Conservation (phyloP, 2,329 filamentous ascomycete genomes). For the Claviceps cyperi region DNA sequence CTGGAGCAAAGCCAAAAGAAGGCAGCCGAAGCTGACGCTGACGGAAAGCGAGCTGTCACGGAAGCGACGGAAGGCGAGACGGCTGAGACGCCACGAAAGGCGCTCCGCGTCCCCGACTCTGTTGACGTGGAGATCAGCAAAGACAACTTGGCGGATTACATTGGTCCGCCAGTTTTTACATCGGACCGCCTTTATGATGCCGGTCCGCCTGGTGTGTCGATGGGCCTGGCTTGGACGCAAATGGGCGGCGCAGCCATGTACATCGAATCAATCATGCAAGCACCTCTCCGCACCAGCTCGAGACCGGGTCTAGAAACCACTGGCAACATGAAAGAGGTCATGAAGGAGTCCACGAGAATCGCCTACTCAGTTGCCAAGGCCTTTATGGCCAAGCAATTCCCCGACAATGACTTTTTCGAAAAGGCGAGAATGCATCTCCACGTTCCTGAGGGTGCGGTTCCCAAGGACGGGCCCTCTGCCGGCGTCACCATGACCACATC, state of each 20-base stretch:
- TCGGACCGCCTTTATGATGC: conserved; percentile 89
- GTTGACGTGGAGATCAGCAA: conserved; percentile 80
- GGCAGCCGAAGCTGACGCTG: conserved; percentile 37
- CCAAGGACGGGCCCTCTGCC: conserved; percentile 84
- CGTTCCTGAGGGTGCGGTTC: conserved; percentile 89
- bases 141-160: conserved; percentile 89
- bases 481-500: conserved; percentile 98
- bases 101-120: conserved; percentile 69
- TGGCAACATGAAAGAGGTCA: conserved; percentile 86
- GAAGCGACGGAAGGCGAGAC: conserved; percentile 23
- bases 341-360: conserved; percentile 94
- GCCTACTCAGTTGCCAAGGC: conserved; percentile 95
- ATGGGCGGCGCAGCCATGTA: conserved; percentile 95
- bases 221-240: conserved; percentile 96
- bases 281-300: conserved; percentile 57
- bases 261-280: conserved; percentile 90
- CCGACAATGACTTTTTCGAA: conserved; percentile 89
- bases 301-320: conserved; percentile 77
- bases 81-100: conserved; percentile 57
- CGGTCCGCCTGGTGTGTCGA: conserved; percentile 85
- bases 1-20: conserved; percentile 58
- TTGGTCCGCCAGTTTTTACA: conserved; percentile 89
- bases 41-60: conserved; percentile 14
- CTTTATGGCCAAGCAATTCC: conserved; percentile 69
- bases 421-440: conserved; percentile 91